Conservation (phyloP, 805 yeast species). For the Wickerhamiella parazyma region DNA sequence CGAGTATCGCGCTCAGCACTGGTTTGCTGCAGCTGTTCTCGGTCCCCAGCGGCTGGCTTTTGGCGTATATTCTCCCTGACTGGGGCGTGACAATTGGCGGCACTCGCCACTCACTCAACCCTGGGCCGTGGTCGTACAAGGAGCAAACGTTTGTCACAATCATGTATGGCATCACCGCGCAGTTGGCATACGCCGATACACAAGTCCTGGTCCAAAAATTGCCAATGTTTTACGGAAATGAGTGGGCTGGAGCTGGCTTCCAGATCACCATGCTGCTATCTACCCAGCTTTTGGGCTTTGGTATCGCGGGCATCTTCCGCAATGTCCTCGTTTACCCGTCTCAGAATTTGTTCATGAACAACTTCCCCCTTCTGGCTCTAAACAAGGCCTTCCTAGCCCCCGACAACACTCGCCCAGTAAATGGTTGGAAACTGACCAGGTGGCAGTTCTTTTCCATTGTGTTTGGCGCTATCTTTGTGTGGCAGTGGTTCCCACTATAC, state of each 20-base stretch:
- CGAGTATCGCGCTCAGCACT: slow-evolving; percentile 36
- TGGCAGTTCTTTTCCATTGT: slow-evolving; percentile 36
- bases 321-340: slow-evolving; percentile 35
- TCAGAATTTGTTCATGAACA: slow-evolving; percentile 33
- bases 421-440: slow-evolving; percentile 50
- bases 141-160: slow-evolving; percentile 28
- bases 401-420: slow-evolving; percentile 24
- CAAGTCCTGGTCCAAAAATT: slow-evolving; percentile 22
- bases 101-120: slow-evolving; percentile 34
- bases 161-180: slow-evolving; percentile 14
- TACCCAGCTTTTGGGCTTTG: slow-evolving; percentile 42
- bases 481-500: slow-evolving; percentile 60
- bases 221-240: slow-evolving; percentile 22
- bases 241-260: slow-evolving; percentile 31
- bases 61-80: slow-evolving; percentile 34
- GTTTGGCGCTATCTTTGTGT: slow-evolving; percentile 34
- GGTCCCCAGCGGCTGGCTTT: slow-evolving; percentile 42
- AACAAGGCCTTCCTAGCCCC: slow-evolving; percentile 28
- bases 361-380: slow-evolving; percentile 46
- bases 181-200: slow-evolving; percentile 16
- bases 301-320: slow-evolving; percentile 43
- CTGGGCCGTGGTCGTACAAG: slow-evolving; percentile 47
- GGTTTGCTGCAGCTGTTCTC: slow-evolving; percentile 46
- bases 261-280: slow-evolving; percentile 34
- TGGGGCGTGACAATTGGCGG: slow-evolving; percentile 32